Percentiles rank a stretch among this genome's conserved stretches.
phyloP scores from a whole-genome alignment of 768 basidiomycete genomes.

The Hebeloma cylindrosporum region DNA sequence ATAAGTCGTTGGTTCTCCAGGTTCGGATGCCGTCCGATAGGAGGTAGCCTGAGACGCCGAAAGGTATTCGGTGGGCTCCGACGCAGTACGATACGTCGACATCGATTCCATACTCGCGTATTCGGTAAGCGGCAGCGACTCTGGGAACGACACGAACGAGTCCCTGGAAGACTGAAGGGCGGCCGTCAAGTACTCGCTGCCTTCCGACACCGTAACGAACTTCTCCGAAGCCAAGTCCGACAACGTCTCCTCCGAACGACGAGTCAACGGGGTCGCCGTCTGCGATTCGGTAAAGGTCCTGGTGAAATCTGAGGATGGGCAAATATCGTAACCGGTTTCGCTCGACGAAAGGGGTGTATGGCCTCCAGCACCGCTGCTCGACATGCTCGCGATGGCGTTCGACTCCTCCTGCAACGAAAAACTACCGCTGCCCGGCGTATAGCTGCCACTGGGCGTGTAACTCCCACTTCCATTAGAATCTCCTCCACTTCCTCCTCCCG shows the following conservation, averaged over 20 bases:
- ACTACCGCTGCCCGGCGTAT: conserved; percentile 29
- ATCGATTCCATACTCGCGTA: conserved; percentile 46
- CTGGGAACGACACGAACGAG: conserved; percentile 31
- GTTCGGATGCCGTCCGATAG: conserved; percentile 36
- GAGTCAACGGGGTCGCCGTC: conserved; percentile 35
- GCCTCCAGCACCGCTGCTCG: conserved; percentile 18
- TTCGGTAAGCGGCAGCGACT: conserved; percentile 33
- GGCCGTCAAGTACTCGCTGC: conserved; percentile 51
- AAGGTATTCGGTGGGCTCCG: conserved; percentile 39
- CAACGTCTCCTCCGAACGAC: conserved; percentile 31
- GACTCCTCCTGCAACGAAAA: conserved; percentile 19
- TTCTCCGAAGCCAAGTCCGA: conserved; percentile 39
- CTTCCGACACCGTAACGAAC: conserved; percentile 46
- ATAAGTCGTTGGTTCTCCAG: conserved; percentile 41
- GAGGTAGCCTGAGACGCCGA: conserved; percentile 46
- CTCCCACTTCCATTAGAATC: conserved; percentile 15
- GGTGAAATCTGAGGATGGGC: conserved; percentile 50
- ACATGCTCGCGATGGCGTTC: conserved; percentile 8
- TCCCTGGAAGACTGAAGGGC: conserved; percentile 32
- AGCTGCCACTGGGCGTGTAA: conserved; percentile 26
- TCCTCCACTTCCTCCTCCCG: too few species aligned
- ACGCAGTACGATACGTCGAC: conserved; percentile 45
- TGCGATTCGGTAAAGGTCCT: conserved; percentile 32
- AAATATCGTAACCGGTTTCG: conserved; percentile 56
- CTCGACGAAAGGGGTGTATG: conserved; percentile 40